Evolutionary conservation across 2,329 filamentous ascomycete genomes (phyloP), one percentile per base, ranked within the genome.

Genomic region (Hypoxylon sp.): DNA sequence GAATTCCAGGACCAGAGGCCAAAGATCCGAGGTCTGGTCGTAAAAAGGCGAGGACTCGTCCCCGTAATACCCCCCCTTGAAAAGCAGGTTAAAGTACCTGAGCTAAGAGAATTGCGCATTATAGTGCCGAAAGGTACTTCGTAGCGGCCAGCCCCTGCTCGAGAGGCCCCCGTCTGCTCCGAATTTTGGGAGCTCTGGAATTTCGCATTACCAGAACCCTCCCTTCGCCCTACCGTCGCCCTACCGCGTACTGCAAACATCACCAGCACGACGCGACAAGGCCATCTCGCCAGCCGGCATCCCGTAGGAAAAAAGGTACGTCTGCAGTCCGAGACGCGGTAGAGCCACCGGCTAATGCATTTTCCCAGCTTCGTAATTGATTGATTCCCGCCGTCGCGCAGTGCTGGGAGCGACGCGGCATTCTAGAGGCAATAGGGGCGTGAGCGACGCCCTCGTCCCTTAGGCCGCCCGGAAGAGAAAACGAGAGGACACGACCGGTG

Each of bases 381-480:
- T 65, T 53, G 46, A 42, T 64, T 59, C 18, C 58, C 60, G 59
- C 62, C 64, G 55, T 62, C 58, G 66, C 67, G 62, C 57, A 56
- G 51, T 60, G 55, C 46, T 48, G 53, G 52, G 52, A 49, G 54
- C 48, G 52, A 35, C 31, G 51, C 42, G 55, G 43, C n/a, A 50
- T 26, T 40, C 18, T n/a, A n/a, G 15, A 51, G 55, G 53, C 66
- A 69, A 70, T 64, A 70, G 69, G 69, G 69, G 69, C n/a, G 31
- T 58, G 58, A 51, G 40, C 18, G 38, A 48, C 57, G 54, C 67
- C n/a, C n/a, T n/a, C n/a, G n/a, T n/a, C n/a, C 58, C 60, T 56
- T 54, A 54, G 3, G 10, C 31, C 5, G 4, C 62, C 64, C 56
- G 58, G 60, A 58, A 52, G 47, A 47, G 23, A 29, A 11, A 45